A percentile compares a stretch with the other conserved stretches of the same genome.
Conservation (phyloP, 148 eudicot genomes). For the Cornus florida region DNA sequence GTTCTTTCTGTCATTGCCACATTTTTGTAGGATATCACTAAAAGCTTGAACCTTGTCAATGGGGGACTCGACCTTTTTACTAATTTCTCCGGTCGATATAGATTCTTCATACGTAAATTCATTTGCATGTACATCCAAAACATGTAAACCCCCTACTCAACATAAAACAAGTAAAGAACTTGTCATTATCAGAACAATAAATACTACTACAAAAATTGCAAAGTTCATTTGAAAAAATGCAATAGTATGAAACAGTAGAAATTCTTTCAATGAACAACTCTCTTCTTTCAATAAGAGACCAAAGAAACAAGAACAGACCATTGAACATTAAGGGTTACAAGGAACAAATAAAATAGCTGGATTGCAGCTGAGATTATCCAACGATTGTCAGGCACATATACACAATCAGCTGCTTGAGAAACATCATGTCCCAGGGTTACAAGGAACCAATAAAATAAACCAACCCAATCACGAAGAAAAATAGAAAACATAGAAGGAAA, state of each 20-base stretch:
- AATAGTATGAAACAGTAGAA: not conserved
- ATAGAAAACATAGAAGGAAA: too few species aligned
- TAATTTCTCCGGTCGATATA: slow-evolving; percentile 77
- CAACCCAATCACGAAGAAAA: not conserved
- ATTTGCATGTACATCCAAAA: slow-evolving; percentile 71
- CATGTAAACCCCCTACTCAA: slow-evolving; percentile 61
- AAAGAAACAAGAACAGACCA: not conserved
- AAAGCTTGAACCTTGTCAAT: slow-evolving; percentile 72
- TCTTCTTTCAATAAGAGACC: not conserved
- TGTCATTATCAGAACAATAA: not conserved
- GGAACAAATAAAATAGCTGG: not conserved
- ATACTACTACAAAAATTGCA: not conserved
- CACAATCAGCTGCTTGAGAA: not conserved
- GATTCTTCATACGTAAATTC: slow-evolving; percentile 67
- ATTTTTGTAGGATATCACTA: slow-evolving; percentile 43
- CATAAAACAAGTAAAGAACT: not conserved
- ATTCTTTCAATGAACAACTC: not conserved
- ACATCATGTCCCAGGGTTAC: not conserved
- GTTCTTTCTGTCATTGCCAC: slow-evolving; percentile 36
- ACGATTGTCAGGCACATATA: not conserved
- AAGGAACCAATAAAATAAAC: not conserved
- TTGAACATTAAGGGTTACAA: not conserved
- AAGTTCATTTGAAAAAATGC: not conserved
- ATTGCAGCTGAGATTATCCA: not conserved
- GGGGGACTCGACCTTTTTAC: slow-evolving; percentile 71